Evolutionary conservation across 345 rosid genomes (phyloP), one percentile per base, ranked within the genome.

Genomic region (Erysimum cheiranthoides): DNA sequence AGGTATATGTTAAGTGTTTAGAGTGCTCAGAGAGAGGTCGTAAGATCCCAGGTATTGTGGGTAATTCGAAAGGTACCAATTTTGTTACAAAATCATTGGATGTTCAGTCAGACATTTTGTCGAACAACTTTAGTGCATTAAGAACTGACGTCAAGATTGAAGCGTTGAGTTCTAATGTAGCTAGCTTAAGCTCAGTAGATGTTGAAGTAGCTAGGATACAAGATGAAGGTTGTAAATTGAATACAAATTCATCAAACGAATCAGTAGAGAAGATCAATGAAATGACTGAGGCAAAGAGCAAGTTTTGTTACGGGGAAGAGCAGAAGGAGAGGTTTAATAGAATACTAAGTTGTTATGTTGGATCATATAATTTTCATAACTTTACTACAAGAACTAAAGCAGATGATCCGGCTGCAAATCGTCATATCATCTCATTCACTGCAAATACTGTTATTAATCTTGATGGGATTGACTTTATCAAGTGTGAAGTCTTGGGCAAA

Each of bases 11-110:
- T 2, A 94, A 92, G 83, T 94, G 98, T 60, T 69, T 88, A 14
- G 92, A 86, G 66, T 92, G 98, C 63, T 90, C 97, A 0, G 96
- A 89, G 74, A 88, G 97, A 78, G 99, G 97, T 61, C 86, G 97
- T 40, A 89, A 88, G 84, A 86, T 90, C 6, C 17, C 70, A 2
- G 86, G 86, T 25, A 80, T 77, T 53, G 76, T 86, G 78, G 88
- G 90, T 18, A 88, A 85, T 65, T 79, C 82, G 17, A 74, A 78
- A 62, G 61, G 10, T 9, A 10, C 4, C 13, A 3, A 2, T 3
- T 60, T 66, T 61, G 62, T 74, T 36, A 2, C 67, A 0, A 75
- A 76, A 50, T 65, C 75, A 13, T 70, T 18, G 6, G 35, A 21
- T 31, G 70, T 49, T 76, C 78, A 27, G 57, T 68, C 82, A 6